Base-by-base conservation (phyloP, 2,329 filamentous ascomycete species). In the Colletotrichum sp. region DNA sequence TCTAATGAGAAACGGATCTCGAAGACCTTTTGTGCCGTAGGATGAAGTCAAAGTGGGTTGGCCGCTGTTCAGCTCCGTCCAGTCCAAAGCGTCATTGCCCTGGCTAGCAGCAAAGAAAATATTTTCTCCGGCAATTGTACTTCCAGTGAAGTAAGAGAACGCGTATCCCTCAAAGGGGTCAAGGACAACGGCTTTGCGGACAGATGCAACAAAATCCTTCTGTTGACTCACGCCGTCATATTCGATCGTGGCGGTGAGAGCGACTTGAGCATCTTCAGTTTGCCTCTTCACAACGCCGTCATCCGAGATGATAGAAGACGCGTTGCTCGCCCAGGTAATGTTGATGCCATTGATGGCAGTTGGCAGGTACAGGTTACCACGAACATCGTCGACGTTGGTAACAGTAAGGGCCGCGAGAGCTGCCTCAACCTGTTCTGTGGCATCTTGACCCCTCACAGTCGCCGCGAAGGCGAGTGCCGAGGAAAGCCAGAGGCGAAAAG, bases 1-100 rank as follows among this genome's bases (percentile, higher is more conserved):
- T 15, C 88, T 85, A 27, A 91, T 89, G 60, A 91, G 81, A 74
- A 90, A 90, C 2, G 89, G 89, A 74, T 91, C 89, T 16, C 89
- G 84, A 6, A 90, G 79, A 3, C 89, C 89, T 28, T 82, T 85
- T 0, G 89, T 90, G 52, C 89, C 89, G 60, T 85, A 71, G 0
- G 82, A 84, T 0, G 88, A 90, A 5, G 82, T 84, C 9, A 90
- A 79, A 6, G 88, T 83, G 0, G 89, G 87, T 70, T 88, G 80
- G 2, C 86, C 87, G 0, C 82, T 82, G 69, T 90, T 90, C 39
- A 91, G 78, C 70, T 90, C 88, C 4, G 81, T 82, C 89, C 89
- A 91, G 64, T 85, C 81, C 1, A 90, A 80, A 0, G 89, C 89
- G 77, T 90, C 83, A 79, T 90, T 90, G 30, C 89, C 88, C 16